These are phyloP conservation scores for Paramecium biaurelia DNA, from an alignment of 73 alveolate genomes.

Conservation along the genomic window DNA sequence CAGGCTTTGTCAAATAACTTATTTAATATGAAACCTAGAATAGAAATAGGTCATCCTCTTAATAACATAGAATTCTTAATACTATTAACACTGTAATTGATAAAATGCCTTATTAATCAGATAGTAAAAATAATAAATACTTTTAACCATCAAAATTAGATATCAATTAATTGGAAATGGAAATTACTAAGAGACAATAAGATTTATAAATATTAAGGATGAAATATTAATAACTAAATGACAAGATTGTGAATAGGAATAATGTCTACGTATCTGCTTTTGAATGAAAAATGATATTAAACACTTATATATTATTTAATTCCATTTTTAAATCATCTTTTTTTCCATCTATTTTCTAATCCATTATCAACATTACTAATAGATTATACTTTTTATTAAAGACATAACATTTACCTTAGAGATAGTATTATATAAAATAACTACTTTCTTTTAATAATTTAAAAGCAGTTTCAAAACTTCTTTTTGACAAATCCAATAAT, in stretches of 20 bases:
- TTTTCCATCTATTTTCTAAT: not conserved
- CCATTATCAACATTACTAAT: not conserved
- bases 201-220: not conserved
- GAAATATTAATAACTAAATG: not conserved
- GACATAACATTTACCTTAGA: not conserved
- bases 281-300: not conserved
- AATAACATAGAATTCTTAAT: not conserved
- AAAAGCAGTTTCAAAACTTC: not conserved
- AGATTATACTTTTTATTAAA: not conserved
- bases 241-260: not conserved
- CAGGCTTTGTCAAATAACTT: constrained; percentile 19
- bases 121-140: not conserved
- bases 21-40: not conserved
- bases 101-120: not conserved
- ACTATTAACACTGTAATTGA: not conserved
- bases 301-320: not conserved
- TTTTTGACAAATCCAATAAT: not conserved
- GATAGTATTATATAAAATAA: not conserved
- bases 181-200: constrained; percentile 12
- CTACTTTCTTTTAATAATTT: constrained; percentile 21
- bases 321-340: not conserved
- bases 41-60: not conserved
- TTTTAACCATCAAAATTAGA: constrained; percentile 33
- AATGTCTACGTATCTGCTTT: constrained; percentile 13
- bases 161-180: constrained; percentile 1